Base-by-base conservation (phyloP, 164 flowering plant species). In the Euptelea pleiosperma region DNA sequence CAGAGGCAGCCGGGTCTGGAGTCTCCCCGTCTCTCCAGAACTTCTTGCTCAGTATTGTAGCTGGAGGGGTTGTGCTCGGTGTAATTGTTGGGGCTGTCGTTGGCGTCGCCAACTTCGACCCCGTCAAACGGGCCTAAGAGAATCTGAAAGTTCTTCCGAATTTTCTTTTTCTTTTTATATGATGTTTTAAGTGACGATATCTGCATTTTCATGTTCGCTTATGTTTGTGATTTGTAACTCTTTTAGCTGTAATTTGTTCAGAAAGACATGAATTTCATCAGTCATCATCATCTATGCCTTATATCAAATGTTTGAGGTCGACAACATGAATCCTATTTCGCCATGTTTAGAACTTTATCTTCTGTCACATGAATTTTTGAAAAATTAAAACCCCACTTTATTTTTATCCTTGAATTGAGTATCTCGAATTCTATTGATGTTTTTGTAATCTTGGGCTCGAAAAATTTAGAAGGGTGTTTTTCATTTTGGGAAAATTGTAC, bases 21-120 rank as follows among this genome's bases (percentile, higher is more conserved):
- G 52, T 84, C 8, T 68, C 93, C 2, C 86, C 93, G 4, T 86
- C 93, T 9, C 79, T 86, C 49, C 82, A 82, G 80, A 89, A 86
- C 75, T 86, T 86, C 80, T 73, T 89, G 92, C 83, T 84, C 48
- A 86, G 91, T 71, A 86, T 89, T 57, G 79, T 30, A 0, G 82
- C 93, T 2, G 96, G 91, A 3, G 93, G 96, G 2, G 82, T 81
- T 22, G 93, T 84, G 48, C 70, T 83, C 3, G 67, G 18, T 15
- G 91, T 41, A 6, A 34, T 86, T 19, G 36, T 84, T 5, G 90
- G 90, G 5, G 91, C 86, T n/a, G 82, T 88, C 2, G 52, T 88
- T 16, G 93, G 82, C 25, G 91, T 89, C 30, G 41, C 91, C 66
- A 89, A 86, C 76, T 89, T 89, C 62, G 93, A 89, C 63, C 93